Evolutionary conservation across 139 green algal genomes (phyloP), one percentile per base, ranked within the genome.

Genomic region (Picochlorum sp.): DNA sequence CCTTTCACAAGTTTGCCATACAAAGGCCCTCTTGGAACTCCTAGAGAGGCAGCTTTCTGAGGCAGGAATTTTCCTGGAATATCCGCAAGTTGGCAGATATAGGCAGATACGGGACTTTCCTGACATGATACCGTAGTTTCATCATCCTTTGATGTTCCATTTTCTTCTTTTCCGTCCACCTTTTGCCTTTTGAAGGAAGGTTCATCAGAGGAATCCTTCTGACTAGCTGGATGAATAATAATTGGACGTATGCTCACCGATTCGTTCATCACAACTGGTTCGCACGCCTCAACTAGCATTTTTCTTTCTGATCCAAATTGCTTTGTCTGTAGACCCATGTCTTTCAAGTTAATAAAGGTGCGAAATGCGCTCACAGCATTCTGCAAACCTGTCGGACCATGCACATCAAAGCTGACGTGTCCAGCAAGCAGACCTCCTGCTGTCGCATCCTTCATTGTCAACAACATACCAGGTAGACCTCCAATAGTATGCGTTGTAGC

Each of bases 1-100:
- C 89, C 91, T 2, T 60, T 65, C 55, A 86, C 76, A 36, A 98
- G 82, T 53, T 75, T 53, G 5, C 81, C 86, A 36, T 79, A 89
- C 35, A 77, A n/a, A 25, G 79, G 76, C 14, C 85, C 86, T 12
- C 53, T 61, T 0, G 63, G 65, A 18, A 98, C 74, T 12, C 85
- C 87, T 53, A 96, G 73, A 50, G 61, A 65, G 3, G 63, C 57
- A 1, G 91, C 91, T 59, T 84, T 85, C 35, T 86, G 55, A 0
- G 81, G 77, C 45, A 89, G 59, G 55, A 98, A 96, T 68, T 94
- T 95, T 60, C 91, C 91, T 5, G 81, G 77, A 13, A 84, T 76
- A 20, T 64, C 69, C 0, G 79, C 53, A 49, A 97, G 64, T 64
- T 89, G 61, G 45, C 77, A 84, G 2, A 88, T 44, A 63, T 94